Evolutionary conservation across 768 basidiomycete species (phyloP).

Genomic region (Boletus vermiculosoides): DNA sequence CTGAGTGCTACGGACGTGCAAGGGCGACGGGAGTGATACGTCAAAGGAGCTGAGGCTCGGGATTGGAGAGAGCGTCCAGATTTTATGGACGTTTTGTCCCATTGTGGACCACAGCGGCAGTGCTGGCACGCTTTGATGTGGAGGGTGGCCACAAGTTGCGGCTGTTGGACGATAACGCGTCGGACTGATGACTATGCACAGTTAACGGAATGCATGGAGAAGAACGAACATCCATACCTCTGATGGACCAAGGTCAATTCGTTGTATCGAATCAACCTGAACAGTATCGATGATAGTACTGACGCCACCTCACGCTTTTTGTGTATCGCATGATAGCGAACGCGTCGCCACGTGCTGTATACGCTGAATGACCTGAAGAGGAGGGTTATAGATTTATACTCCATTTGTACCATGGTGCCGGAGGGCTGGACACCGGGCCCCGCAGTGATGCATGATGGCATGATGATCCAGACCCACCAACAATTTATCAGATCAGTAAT

Average conservation of each 20-base stretch:
- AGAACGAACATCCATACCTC: neutral
- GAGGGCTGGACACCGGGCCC: too few relatives aligned
- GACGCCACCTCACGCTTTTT: neutral
- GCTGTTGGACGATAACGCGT: neutral
- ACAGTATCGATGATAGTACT: neutral
- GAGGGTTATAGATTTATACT: neutral
- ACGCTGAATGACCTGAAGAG: neutral
- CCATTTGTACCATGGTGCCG: neutral
- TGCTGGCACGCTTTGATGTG: slow-evolving; percentile 8
- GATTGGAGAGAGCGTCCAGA: neutral
- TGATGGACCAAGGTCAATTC: neutral
- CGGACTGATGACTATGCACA: too few relatives aligned
- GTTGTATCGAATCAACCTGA: neutral
- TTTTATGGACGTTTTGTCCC: slow-evolving; percentile 4
- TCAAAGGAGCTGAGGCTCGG: neutral
- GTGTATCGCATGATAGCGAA: neutral
- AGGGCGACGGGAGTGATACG: neutral
- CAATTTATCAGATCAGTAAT: neutral
- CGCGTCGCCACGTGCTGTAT: neutral
- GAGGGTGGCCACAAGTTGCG: neutral
- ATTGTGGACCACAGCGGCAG: slow-evolving; percentile 8
- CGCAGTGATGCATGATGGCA: too few relatives aligned
- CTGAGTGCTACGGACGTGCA: neutral
- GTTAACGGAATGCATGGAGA: neutral
- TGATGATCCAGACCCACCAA: too few relatives aligned